Evolutionary conservation across 352 stramenopile species (phyloP).

Genomic region (Pythium plurisporium): DNA sequence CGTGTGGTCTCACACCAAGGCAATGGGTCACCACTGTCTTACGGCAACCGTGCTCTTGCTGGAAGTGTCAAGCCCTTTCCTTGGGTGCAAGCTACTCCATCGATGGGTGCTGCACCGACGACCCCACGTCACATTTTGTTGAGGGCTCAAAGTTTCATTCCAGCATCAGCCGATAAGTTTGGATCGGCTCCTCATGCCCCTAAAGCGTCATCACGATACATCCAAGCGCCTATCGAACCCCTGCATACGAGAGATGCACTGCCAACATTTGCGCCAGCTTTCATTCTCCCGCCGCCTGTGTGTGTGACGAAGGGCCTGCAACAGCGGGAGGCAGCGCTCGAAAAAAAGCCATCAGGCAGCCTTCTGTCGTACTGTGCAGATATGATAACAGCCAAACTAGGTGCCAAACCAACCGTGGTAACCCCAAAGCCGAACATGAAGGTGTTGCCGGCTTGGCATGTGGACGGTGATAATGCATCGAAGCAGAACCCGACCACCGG

Average conservation of each 20-base stretch:
- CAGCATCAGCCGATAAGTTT: no score
- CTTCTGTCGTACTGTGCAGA: conserved; percentile 45
- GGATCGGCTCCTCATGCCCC: no score
- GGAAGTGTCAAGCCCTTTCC: conserved; percentile 16
- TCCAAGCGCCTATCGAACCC: neutral
- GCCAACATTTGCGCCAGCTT: neutral
- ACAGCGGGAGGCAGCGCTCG: neutral
- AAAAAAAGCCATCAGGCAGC: conserved; percentile 24
- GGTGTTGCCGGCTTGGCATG: conserved; percentile 33
- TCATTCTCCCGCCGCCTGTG: neutral
- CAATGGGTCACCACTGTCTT: conserved; percentile 4
- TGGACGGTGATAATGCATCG: neutral
- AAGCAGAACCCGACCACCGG: neutral
- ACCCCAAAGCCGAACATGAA: conserved; percentile 24
- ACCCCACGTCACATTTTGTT: no score
- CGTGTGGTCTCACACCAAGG: no score
- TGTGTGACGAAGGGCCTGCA: neutral
- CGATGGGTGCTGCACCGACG: no score
- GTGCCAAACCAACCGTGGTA: conserved; percentile 13
- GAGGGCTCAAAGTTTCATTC: no score
- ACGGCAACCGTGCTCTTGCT: no score
- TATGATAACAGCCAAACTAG: conserved; percentile 25
- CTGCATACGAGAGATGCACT: no score
- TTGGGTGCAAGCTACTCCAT: no score
- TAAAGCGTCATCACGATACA: neutral